Conservation (phyloP, 768 basidiomycete species). For the Russula foetens region DNA sequence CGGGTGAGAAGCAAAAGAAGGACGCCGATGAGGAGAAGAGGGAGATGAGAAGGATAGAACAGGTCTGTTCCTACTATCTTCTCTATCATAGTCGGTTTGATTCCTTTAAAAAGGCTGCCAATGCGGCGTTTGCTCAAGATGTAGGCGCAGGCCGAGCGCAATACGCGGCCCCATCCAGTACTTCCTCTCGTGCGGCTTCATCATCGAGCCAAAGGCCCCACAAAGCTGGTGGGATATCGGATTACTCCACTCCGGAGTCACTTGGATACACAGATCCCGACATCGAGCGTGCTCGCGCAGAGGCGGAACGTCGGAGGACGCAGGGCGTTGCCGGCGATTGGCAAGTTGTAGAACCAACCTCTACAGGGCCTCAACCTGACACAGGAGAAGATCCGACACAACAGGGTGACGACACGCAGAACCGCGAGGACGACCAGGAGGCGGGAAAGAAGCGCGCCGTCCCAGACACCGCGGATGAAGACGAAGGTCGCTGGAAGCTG, state of each 20-base stretch:
- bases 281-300: constrained; percentile 52
- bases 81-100: neutral
- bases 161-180: constrained; percentile 20
- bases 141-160: constrained; percentile 54
- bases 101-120: constrained; percentile 49
- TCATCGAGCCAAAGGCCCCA: constrained; percentile 27
- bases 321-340: constrained; percentile 75
- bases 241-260: constrained; percentile 84
- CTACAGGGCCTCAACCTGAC: constrained; percentile 22
- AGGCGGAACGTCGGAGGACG: constrained; percentile 47
- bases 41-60: constrained; percentile 82
- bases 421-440: constrained; percentile 15
- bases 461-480: constrained; percentile 36
- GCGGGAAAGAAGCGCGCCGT: constrained; percentile 23
- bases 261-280: constrained; percentile 78
- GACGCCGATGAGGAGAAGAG: constrained; percentile 78
- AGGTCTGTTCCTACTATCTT: constrained; percentile 36
- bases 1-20: constrained; percentile 80
- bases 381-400: constrained; percentile 7
- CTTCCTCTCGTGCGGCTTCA: constrained; percentile 20
- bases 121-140: constrained; percentile 72
- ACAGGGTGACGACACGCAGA: constrained; percentile 19
- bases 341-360: constrained; percentile 46
- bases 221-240: constrained; percentile 59
- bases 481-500: constrained; percentile 52